phyloP scores from a whole-genome alignment of 225 moss, liverwort and hornwort species.

The Marchantia polymorpha region DNA sequence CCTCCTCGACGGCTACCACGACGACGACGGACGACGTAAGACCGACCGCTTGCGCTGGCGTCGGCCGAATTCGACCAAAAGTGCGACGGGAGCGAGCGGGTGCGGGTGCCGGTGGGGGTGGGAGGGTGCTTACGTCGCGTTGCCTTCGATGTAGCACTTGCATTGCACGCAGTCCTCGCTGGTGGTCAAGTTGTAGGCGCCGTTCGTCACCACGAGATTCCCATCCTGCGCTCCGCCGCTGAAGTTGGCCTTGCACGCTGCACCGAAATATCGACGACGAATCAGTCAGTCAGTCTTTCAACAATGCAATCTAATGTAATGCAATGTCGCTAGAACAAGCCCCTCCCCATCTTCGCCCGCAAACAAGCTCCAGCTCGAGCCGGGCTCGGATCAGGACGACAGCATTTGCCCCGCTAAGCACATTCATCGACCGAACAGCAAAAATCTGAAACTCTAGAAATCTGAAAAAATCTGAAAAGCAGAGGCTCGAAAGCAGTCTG shows the following conservation, averaged over 20 bases:
- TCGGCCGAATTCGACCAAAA: neutral
- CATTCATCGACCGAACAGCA: too few relatives aligned
- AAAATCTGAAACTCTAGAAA: too few relatives aligned
- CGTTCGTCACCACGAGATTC: slow-evolving; percentile 14
- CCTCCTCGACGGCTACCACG: neutral
- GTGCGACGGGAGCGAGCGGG: neutral
- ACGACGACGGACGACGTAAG: neutral
- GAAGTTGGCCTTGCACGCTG: slow-evolving; percentile 26
- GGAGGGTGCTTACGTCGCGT: slow-evolving; percentile 10
- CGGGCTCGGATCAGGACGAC: too few relatives aligned
- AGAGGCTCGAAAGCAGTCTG: too few relatives aligned
- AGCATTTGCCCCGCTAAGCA: too few relatives aligned
- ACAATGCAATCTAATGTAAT: too few relatives aligned
- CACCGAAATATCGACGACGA: too few relatives aligned
- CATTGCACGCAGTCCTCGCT: slow-evolving; percentile 26
- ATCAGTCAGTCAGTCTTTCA: too few relatives aligned
- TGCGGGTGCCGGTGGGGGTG: neutral
- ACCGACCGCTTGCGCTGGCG: neutral
- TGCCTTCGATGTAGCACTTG: slow-evolving; percentile 20
- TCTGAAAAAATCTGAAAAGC: too few relatives aligned
- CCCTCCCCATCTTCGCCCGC: too few relatives aligned
- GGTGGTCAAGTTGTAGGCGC: slow-evolving; percentile 25
- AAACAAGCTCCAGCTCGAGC: too few relatives aligned
- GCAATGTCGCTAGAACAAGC: too few relatives aligned
- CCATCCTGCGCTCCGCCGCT: slow-evolving; percentile 1